Evolutionary conservation across 148 eudicot genomes (phyloP).

Genomic region (Salicornia ramosissima): DNA sequence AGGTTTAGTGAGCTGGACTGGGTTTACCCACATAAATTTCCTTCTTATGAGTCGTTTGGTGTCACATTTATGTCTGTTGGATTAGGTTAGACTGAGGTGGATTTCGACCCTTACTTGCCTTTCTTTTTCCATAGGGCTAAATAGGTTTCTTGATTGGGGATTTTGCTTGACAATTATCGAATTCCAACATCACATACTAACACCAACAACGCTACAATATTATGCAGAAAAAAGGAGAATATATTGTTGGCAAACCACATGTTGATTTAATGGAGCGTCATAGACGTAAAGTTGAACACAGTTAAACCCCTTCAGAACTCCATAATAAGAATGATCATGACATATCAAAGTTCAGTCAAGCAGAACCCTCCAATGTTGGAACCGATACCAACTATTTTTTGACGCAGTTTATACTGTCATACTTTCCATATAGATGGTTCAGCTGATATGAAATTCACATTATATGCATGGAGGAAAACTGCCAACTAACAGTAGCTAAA

Average conservation of each 20-base stretch:
- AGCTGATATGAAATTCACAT: not conserved
- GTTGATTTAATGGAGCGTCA: conserved; percentile 12
- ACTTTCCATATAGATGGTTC: not conserved
- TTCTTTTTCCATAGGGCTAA: no score
- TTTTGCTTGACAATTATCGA: no score
- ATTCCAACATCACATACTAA: not conserved
- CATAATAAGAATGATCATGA: not conserved
- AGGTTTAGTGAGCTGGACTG: no score
- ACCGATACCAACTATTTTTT: not conserved
- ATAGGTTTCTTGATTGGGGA: no score
- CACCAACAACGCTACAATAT: not conserved
- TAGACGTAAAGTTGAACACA: not conserved
- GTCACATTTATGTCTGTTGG: no score
- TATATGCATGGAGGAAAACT: not conserved
- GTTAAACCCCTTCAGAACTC: not conserved
- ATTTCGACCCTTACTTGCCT: no score
- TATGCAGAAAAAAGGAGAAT: not conserved
- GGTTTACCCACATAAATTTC: no score
- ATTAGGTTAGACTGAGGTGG: no score
- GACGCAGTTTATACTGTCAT: not conserved
- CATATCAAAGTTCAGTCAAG: not conserved
- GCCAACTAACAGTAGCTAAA: not conserved
- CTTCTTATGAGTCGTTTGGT: no score
- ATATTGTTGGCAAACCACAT: not conserved
- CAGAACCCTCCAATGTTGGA: not conserved